phyloP scores from a whole-genome alignment of 2,329 filamentous ascomycete species.

The Colletotrichum endophyticum region DNA sequence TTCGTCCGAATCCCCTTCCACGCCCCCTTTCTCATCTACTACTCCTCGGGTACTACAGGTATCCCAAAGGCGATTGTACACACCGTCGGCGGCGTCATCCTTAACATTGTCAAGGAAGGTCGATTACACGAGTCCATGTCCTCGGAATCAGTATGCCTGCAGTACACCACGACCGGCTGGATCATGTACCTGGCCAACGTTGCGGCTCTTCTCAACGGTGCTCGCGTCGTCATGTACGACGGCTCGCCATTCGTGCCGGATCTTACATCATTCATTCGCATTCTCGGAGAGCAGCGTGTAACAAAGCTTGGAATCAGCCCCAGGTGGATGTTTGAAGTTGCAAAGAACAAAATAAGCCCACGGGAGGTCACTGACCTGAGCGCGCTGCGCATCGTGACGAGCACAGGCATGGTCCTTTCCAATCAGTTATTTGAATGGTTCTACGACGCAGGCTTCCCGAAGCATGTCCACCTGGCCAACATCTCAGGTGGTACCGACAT shows the following conservation, averaged over 20 bases:
- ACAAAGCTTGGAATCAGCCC: conserved; percentile 80
- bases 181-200: conserved; percentile 82
- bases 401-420: conserved; percentile 83
- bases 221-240: conserved; percentile 75
- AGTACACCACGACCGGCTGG: conserved; percentile 77
- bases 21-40: conserved; percentile 80
- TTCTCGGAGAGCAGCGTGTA: conserved; percentile 67
- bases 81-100: conserved; percentile 67
- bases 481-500: conserved; percentile 82
- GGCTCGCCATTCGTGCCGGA: conserved; percentile 81
- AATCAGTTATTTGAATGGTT: conserved; percentile 82
- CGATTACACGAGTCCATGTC: conserved; percentile 50
- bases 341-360: conserved; percentile 67
- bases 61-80: conserved; percentile 88
- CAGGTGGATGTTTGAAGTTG: conserved; percentile 76
- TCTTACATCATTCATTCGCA: conserved; percentile 63
- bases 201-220: conserved; percentile 63
- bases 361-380: conserved; percentile 67
- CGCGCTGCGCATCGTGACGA: conserved; percentile 64
- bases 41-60: conserved; percentile 82
- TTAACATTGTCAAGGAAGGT: conserved; percentile 64
- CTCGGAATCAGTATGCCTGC: conserved; percentile 48
- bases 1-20: conserved; percentile 71
- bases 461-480: conserved; percentile 70
- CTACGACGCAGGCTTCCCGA: conserved; percentile 73